Evolutionary conservation across 1,139 yeast genomes (phyloP), one percentile per base, ranked within the genome.

Genomic region (Scheffersomyces parashehatae): DNA sequence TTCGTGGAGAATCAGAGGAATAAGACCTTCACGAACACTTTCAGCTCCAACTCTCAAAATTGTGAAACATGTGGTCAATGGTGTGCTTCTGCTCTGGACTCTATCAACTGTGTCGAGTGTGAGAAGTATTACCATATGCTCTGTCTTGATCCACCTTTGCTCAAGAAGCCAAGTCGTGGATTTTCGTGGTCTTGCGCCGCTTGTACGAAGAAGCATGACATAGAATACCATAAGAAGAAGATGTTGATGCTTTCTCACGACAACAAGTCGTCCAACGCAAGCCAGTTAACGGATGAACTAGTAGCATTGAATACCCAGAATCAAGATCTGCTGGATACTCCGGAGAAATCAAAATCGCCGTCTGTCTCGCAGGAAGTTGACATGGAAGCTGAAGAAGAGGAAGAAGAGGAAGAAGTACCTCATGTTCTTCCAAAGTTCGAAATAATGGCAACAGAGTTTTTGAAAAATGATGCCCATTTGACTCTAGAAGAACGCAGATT

Each of bases 171-270:
- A 0, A 83, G 89, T 38, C 69, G 96, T 45, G 97, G 97, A 1
- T 87, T 89, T 59, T 88, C 90, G 5, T 91, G 97, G 97, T 78
- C 90, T n/a, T 91, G 97, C 71, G 93, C 89, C 20, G 62, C 71
- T 3, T 90, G 97, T 65, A 76, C 87, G 14, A 79, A 78, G 52
- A 71, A 60, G 34, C 63, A 68, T 38, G 79, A 71, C 46, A 60
- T 69, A 35, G 74, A 70, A 46, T 52, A 71, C 44, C 65, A 55
- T 40, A 60, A 62, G 42, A 67, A 64, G 44, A 61, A 71, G 44
- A 64, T 67, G 44, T 49, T 73, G 42, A 74, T 74, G 79, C 61
- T 74, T 36, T 67, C 75, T 9, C 68, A 68, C 44, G 78, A 73
- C 47, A 73, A 73, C 48, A 70, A 73, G 45, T 65, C 70, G 42